These are phyloP conservation scores for Diaporthe velutina DNA, from an alignment of 2,329 filamentous ascomycete genomes.

Conservation along the genomic window DNA sequence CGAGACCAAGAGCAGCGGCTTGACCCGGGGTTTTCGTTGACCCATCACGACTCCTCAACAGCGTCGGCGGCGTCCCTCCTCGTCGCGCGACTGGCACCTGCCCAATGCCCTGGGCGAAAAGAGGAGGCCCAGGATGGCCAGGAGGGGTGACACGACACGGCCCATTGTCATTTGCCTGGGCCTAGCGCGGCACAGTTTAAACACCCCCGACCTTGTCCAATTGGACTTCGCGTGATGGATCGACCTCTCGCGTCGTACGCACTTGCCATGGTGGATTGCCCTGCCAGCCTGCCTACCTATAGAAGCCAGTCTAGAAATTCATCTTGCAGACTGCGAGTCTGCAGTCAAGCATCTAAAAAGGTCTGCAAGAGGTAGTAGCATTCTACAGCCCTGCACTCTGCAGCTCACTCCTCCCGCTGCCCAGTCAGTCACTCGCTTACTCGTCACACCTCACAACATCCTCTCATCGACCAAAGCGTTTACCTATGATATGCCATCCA, in stretches of 20 bases:
- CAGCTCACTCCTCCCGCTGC: background rate
- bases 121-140: background rate
- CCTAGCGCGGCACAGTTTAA: conserved; percentile 38
- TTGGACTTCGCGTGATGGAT: conserved; percentile 37
- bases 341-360: no score
- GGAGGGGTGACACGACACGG: conserved; percentile 32
- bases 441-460: conserved; percentile 2
- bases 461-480: background rate
- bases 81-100: background rate
- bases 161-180: conserved; percentile 30
- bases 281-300: background rate
- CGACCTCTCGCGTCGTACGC: conserved; percentile 22
- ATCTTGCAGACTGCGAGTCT: background rate
- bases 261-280: conserved; percentile 13
- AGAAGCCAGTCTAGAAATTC: background rate
- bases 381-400: background rate
- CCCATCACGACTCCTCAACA: conserved; percentile 7
- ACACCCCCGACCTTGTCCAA: conserved; percentile 25
- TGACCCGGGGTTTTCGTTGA: background rate
- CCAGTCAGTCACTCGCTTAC: background rate
- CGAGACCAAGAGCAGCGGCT: background rate
- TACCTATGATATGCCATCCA: background rate
- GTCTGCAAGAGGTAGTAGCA: no score
- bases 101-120: background rate
- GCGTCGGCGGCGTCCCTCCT: conserved; percentile 15